Evolutionary conservation across 768 basidiomycete species (phyloP), one percentile per base, ranked within the genome.

Genomic region (Lactifluus echinatus): DNA sequence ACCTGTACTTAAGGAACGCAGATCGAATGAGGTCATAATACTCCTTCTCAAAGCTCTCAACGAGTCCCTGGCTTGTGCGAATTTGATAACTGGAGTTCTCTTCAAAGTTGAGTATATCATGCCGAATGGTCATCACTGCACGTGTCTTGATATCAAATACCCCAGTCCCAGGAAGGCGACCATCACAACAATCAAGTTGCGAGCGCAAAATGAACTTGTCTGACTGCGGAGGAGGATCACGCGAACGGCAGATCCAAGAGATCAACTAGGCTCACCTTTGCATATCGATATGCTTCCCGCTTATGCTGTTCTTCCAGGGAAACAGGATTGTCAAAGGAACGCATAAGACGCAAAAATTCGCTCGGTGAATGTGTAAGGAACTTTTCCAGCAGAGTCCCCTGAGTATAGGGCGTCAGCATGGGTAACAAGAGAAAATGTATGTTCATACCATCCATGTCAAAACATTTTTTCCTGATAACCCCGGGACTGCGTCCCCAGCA

Each of bases 81-180:
- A 96, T 87, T 46, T 83, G 71, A 68, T 93, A 95, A 0, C 84
- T 88, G 23, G 86, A 81, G 62, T 87, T 87, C 69, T 89, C 86
- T 84, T 91, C 79, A 63, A 81, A 88, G 68, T 98, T 97, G 53
- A 92, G 74, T 11, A 87, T 71, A 67, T 98, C 95, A 67, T 89
- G 73, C 2, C 95, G 83, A 45, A 97, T 84, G 0, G 89, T 82
- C 24, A 91, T 70, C 31, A 84, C 87, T 0, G 93, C 93, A 46
- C 95, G 81, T 0, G 95, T 97, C 71, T 99, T 99, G 71, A 98
- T 84, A 67, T 99, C 95, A 64, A 99, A 99, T 1, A 94, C 84
- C 28, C 92, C 93, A 0, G 84, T 85, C 1, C 93, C 93, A 4
- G 94, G 94, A 29, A 98, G 72, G 42, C 88, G 78, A 12, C 71